Evolutionary conservation across 306 rosid genomes (phyloP).

Genomic region (Cucumis hystrix): DNA sequence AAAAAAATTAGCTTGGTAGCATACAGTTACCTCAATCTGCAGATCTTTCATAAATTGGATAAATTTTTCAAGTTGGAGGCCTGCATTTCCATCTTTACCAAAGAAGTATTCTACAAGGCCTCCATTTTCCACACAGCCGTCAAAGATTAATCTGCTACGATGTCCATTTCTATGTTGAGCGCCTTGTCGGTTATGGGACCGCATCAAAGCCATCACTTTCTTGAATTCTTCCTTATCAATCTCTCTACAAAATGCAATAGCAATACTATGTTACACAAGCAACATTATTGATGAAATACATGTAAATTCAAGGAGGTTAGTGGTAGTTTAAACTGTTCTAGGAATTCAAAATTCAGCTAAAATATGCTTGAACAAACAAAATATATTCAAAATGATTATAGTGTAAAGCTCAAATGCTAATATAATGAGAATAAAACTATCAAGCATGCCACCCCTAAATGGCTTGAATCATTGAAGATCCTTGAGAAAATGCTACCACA

Average conservation of each 20-base stretch:
- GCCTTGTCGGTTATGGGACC: slow-evolving; percentile 65
- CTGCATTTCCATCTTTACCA: slow-evolving; percentile 51
- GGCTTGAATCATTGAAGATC: background rate
- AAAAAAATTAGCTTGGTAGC: background rate
- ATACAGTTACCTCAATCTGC: slow-evolving; percentile 46
- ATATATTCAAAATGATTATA: background rate
- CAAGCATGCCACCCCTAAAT: background rate
- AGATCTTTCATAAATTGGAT: slow-evolving; percentile 50
- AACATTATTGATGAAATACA: background rate
- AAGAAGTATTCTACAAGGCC: slow-evolving; percentile 77
- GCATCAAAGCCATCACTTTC: slow-evolving; percentile 91
- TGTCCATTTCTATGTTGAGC: slow-evolving; percentile 54
- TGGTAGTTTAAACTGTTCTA: background rate
- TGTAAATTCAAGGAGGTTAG: background rate
- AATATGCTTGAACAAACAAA: background rate
- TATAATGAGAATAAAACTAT: background rate
- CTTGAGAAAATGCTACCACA: background rate
- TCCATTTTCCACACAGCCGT: slow-evolving; percentile 71
- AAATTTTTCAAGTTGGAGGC: slow-evolving; percentile 57
- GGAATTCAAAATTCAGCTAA: background rate
- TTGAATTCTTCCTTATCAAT: slow-evolving; percentile 82
- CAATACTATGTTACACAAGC: background rate
- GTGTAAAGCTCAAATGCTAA: background rate
- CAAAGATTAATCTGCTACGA: slow-evolving; percentile 41
- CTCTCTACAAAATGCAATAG: slow-evolving; percentile 24